Evolutionary conservation across 345 rosid species (phyloP), one percentile per base, ranked within the genome.

Genomic region (Citrus hindsii): DNA sequence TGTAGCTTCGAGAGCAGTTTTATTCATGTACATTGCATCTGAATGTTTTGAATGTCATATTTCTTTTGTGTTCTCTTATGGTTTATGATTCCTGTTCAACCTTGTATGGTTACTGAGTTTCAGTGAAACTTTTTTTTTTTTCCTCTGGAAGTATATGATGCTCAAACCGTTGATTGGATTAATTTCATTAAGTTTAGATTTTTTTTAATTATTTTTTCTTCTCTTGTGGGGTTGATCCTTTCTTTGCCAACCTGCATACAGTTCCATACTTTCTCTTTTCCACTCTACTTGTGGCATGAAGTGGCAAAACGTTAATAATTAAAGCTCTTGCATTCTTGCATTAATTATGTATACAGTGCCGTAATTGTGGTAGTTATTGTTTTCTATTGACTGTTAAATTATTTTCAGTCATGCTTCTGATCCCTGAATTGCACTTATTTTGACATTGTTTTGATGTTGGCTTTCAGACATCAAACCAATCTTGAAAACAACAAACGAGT

Each of bases 401-500:
- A 67, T 74, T 38, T 65, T 55, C n/a, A 5, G 14, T 58, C 60
- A 28, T 58, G 56, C 35, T 61, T 64, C 25, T 24, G 24, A 65
- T 79, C 74, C 66, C 72, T 59, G 27, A 71, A 38, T 69, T 38
- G 62, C 58, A 38, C 79, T 66, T 79, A 69, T 74, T 77, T 79
- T n/a, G 24, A 35, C 71, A 28, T 71, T 77, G 27, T 70, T 79
- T 7, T 74, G 71, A 71, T 83, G 76, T 55, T 63, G 75, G 65
- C 32, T 64, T 83, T 40, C 91, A 95, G 99, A 79, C 83, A 92
- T 70, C 85, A 94, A 64, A 81, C 93, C 77, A 92, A 86, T 81
- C 88, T 93, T 77, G 98, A 93, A 77, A 92, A 85, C 85, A 91
- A 89, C 79, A 93, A 93, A 85, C 85, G 94, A 79, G 90, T 92